A percentile compares a stretch with the other conserved stretches of the same genome.
These are phyloP conservation scores for Closterium sp. DNA, from an alignment of 139 green algal genomes.

Conservation along the genomic window DNA sequence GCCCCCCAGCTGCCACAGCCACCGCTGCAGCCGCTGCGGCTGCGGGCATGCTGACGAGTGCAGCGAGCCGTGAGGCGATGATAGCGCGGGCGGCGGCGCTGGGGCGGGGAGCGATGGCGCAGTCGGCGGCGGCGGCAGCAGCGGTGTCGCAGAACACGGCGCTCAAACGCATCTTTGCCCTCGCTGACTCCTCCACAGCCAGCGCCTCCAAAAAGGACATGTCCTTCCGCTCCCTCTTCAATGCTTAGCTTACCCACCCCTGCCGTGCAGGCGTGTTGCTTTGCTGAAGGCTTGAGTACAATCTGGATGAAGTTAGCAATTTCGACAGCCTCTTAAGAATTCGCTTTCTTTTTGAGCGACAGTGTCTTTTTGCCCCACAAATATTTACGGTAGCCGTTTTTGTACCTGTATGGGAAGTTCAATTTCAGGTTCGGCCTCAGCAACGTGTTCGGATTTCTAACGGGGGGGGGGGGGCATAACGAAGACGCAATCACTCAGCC, in stretches of 20 bases:
- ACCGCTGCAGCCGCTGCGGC: constrained; percentile 1
- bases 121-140: constrained; percentile 39
- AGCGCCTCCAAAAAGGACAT: constrained; percentile 28
- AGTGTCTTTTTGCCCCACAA: too few species aligned
- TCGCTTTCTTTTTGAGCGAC: too few species aligned
- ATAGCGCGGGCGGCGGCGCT: constrained; percentile 37
- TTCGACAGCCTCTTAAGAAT: too few species aligned
- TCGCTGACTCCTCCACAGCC: constrained; percentile 32
- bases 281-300: too few species aligned
- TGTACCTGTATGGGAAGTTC: too few species aligned
- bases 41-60: constrained; percentile 12
- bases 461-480: too few species aligned
- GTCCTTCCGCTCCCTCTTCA: constrained; percentile 42
- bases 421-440: too few species aligned
- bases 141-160: constrained; percentile 20
- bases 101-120: constrained; percentile 25
- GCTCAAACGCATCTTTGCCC: constrained; percentile 43
- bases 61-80: constrained; percentile 22
- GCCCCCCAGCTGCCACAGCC: neutral
- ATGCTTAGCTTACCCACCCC: constrained; percentile 2
- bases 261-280: too few species aligned
- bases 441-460: too few species aligned
- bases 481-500: too few species aligned
- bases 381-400: too few species aligned
- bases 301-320: too few species aligned